Base-by-base conservation (phyloP, 2,329 filamentous ascomycete species). In the Pseudogymnoascus pannorum region DNA sequence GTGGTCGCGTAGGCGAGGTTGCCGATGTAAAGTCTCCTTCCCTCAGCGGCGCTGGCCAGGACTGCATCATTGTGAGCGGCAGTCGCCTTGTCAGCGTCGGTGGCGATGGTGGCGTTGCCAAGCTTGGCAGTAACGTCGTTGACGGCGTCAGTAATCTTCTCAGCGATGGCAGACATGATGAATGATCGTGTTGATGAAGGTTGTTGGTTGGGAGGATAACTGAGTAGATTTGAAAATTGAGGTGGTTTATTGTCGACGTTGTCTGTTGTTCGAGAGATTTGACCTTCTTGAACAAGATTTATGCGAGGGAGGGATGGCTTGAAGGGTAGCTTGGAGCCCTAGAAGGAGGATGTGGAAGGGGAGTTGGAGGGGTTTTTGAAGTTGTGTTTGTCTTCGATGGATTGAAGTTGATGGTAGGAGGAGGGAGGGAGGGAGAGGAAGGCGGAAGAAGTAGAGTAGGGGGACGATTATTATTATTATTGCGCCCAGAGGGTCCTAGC, bases 1-100 rank as follows among this genome's bases (percentile, higher is more conserved):
- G 92, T 96, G 87, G 94, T 97, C 88, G 93, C 92, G 79, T 99
- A 99, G 75, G 94, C 94, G 87, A 99, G 90, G 85, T 99, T 99
- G 84, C 94, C 94, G 83, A 99, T 97, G 83, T 99, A 99, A 74
- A 99, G 89, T 82, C 94, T 91, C 83, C 94, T 91, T 78, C 94
- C 93, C 85, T 99, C 94, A 79, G 93, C 92, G 78, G 94, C 94
- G 82, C 92, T 96, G 80, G 92, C 91, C 78, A 94, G 88, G 75
- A 94, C 92, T 77, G 92, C 92, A 78, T 96, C 92, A 76, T 91
- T 88, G 79, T 89, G 84, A 72, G 87, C 77, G 68, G 74, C 68
- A 59, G 64, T 68, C 66, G 73, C 70, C 76, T 80, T 80, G 72
- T 75, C 76, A 73, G 84, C 80, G 78, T 89, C 84, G 78, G 84